Evolutionary conservation across 257 asterid genomes (phyloP).

Genomic region (Fraxinus americana): DNA sequence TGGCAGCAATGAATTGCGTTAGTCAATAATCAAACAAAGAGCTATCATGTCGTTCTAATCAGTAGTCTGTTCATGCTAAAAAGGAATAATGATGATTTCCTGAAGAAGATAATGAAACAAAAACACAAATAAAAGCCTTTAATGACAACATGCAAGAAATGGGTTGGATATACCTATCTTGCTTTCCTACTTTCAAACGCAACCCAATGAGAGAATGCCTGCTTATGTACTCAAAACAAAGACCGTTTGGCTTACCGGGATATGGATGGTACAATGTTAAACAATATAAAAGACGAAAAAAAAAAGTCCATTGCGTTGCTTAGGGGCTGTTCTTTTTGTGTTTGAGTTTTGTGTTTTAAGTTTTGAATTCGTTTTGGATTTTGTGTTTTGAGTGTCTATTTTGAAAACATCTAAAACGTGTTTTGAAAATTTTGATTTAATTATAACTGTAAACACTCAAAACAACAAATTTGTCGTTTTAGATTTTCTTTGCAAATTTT

Average conservation of each 20-base stretch:
- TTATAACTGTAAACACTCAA: too few species aligned
- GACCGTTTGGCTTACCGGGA: conserved; percentile 14
- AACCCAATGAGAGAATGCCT: conserved; percentile 45
- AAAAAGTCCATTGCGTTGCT: not conserved
- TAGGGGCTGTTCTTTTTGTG: too few species aligned
- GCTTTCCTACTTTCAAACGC: conserved; percentile 37
- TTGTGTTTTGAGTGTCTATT: too few species aligned
- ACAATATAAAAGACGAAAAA: not conserved
- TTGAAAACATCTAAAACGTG: too few species aligned
- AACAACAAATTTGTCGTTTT: too few species aligned
- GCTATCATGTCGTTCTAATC: not conserved
- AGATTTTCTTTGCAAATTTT: too few species aligned
- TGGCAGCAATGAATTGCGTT: not conserved
- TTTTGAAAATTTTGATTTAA: too few species aligned
- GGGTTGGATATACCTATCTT: conserved; percentile 14
- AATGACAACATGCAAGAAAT: conserved; percentile 4
- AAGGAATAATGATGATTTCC: conserved; percentile 20
- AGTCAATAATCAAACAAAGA: conserved; percentile 4
- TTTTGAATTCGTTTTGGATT: too few species aligned
- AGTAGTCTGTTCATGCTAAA: conserved; percentile 6
- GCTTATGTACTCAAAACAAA: conserved; percentile 35
- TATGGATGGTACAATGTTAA: not conserved
- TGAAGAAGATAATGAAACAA: conserved; percentile 6
- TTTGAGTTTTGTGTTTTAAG: too few species aligned
- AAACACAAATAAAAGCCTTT: not conserved